Base-by-base conservation (phyloP, 2,329 filamentous ascomycete genomes). In the Ascochyta viciae-villosae region DNA sequence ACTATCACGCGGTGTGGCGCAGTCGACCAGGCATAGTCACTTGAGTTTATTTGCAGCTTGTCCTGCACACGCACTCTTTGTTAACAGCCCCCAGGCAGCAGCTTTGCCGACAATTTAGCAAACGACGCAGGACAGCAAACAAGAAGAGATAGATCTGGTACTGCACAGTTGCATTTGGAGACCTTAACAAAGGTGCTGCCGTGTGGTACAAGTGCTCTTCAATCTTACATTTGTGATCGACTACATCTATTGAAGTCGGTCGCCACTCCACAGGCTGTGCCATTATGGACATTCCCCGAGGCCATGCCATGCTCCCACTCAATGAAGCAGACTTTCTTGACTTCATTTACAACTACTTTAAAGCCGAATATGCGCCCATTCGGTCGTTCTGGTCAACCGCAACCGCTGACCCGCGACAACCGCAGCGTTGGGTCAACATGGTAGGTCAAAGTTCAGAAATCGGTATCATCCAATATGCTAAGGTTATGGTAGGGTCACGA, bases 331-430 rank as follows among this genome's bases (percentile, higher is more conserved):
- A 76, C 42, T 70, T 76, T 27, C 53, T 73, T 6, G 72, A 74
- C 41, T 76, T 76, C 45, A 54, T 74, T 7, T 72, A 60, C 59
- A 75, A 74, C 44, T 76, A 76, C 49, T 75, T 68, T 65, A 76
- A 74, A 56, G 72, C 72, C 15, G 73, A 76, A 64, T 76, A 76
- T 42, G 64, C 68, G 3, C 73, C 73, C 3, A 74, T 76, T 10
- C 66, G 72, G 22, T 74, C 71, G 7, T 66, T 76, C 42, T 76
- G 70, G 67, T 65, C 63, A 0, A 76, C 73, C 19, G 72, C 73
- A 31, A 69, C 71, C 4, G 73, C 73, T 3, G 63, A 70, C 1
- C 73, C 73, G 5, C 59, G 60, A 19, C 67, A 72, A 39, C 58
- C 67, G 4, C 49, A 64, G 29, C 62, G 73, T 61, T 76, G 71